Base-by-base conservation (phyloP, 78 protist species). In the Speleostelium caveatum region DNA sequence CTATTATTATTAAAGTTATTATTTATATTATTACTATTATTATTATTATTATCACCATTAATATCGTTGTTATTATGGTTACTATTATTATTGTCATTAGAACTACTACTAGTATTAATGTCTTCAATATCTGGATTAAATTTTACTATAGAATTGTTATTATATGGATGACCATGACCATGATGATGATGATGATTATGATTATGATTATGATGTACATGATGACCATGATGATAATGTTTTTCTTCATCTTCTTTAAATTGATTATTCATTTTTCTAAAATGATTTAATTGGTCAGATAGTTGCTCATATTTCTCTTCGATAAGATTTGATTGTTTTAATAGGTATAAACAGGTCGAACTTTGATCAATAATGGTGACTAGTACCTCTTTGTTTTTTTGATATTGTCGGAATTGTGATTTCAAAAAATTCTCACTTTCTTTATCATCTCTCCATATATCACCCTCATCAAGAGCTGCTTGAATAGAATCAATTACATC, bases 361-460 rank as follows among this genome's bases (percentile, higher is more conserved):
- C 10, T 45, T 45, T 6, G 53, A 10, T 45, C 10, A 45, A 14
- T 45, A 14, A 10, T 6, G 10, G 6, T 33, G 12, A 24, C n/a
- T 26, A 68, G 17, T 42, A 35, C 38, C 24, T 28, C 63, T 33
- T 53, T 72, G 21, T n/a, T 5, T 51, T 28, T 10, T 32, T 36
- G 26, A 22, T 51, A 72, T 22, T 49, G 24, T 51, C 30, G 26
- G 32, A 51, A 72, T 6, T 72, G 59, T n/a, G 16, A 8, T 21
- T 45, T 53, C 30, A 72, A 32, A 51, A 72, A 72, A 10, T 19
- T 22, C 51, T 72, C 78, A 72, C 33, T 72, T 0, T 72, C 78
- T 21, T 30, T 8, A 32, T 72, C 78, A 53, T 26, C 51, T 72
- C 78, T 72, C 78, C 78, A 72, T 14, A 72, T 24, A 53, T 72